Evolutionary conservation across 2,329 filamentous ascomycete genomes (phyloP).

Genomic region (Canariomyces notabilis): DNA sequence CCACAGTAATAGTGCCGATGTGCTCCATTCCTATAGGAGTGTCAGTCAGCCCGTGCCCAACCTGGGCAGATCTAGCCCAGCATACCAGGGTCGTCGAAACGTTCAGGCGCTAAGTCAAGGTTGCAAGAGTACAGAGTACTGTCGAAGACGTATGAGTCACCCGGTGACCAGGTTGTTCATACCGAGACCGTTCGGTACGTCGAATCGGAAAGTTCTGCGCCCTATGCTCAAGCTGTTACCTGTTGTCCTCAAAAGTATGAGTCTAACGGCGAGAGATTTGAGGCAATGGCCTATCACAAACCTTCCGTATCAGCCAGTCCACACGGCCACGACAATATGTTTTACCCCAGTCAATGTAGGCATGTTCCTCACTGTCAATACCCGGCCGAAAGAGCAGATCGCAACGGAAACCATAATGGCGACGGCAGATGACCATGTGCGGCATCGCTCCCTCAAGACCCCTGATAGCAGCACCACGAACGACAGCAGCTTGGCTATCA

Average conservation of each 20-base stretch:
- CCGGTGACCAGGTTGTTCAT: background rate
- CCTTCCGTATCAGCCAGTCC: background rate
- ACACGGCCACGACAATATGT: background rate
- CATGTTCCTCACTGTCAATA: background rate
- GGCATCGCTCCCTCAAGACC: background rate
- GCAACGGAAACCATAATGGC: background rate
- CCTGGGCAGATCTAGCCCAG: background rate
- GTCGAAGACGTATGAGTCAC: background rate
- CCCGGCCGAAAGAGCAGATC: background rate
- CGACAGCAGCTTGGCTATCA: background rate
- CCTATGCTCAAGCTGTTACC: background rate
- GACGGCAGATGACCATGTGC: background rate
- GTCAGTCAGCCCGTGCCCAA: background rate
- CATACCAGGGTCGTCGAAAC: background rate
- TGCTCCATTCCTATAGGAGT: background rate
- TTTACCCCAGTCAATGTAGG: background rate
- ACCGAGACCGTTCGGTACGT: background rate
- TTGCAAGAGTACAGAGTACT: background rate
- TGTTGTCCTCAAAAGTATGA: background rate
- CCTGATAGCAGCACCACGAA: background rate
- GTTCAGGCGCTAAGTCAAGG: background rate
- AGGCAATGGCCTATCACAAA: background rate
- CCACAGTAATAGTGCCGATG: background rate
- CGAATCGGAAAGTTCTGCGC: background rate
- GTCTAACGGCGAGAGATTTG: background rate